These are phyloP conservation scores for Drechslerella dactyloides DNA, from an alignment of 2,329 filamentous ascomycete genomes.

Conservation along the genomic window DNA sequence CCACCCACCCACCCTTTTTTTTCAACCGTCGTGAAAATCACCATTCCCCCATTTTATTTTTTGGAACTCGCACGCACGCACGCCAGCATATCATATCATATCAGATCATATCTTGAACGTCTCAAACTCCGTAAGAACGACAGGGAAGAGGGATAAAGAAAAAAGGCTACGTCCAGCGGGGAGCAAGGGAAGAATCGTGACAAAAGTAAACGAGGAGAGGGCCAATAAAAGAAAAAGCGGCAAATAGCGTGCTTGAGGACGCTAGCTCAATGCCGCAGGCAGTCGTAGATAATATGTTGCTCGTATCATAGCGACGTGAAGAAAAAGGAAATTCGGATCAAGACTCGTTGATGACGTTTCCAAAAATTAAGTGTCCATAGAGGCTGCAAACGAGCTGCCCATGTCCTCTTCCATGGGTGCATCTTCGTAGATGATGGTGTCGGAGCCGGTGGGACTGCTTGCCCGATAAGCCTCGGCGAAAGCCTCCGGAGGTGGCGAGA, in stretches of 20 bases:
- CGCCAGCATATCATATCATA: too few relatives aligned
- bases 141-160: too few relatives aligned
- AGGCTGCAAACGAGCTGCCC: constrained; percentile 50
- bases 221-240: too few relatives aligned
- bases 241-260: too few relatives aligned
- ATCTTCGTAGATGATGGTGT: constrained; percentile 52
- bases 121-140: too few relatives aligned
- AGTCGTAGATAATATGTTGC: neutral
- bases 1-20: too few relatives aligned
- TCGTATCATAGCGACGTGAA: neutral
- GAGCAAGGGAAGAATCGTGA: too few relatives aligned
- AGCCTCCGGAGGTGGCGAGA: constrained; percentile 80
- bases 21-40: too few relatives aligned
- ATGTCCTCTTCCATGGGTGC: constrained; percentile 55
- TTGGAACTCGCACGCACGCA: neutral
- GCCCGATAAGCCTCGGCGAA: constrained; percentile 61
- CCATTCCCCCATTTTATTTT: neutral
- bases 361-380: constrained; percentile 19
- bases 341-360: neutral
- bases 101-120: too few relatives aligned
- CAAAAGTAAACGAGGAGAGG: too few relatives aligned
- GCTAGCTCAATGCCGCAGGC: too few relatives aligned
- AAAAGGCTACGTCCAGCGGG: too few relatives aligned
- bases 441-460: constrained; percentile 52
- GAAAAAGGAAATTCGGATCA: neutral